Evolutionary conservation across 2,329 filamentous ascomycete species (phyloP).

Genomic region (Metarhizium rileyi): DNA sequence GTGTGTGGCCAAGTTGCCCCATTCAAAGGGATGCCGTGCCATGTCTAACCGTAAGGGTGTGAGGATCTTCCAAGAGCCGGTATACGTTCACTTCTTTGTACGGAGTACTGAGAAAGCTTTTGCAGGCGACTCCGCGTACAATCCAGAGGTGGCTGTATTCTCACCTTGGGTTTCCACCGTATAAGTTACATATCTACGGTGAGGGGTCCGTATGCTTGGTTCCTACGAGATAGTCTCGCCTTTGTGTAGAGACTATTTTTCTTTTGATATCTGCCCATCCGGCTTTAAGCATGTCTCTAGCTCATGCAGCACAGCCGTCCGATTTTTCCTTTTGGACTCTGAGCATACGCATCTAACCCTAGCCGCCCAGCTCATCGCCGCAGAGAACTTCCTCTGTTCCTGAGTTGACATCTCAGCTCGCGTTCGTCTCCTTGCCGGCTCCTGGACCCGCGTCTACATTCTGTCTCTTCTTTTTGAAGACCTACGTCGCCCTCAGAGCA

Average conservation of each 20-base stretch:
- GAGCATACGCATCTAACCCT: background rate
- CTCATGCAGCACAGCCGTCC: conserved; percentile 1
- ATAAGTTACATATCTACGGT: background rate
- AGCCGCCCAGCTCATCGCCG: background rate
- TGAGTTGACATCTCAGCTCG: background rate
- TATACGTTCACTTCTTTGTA: background rate
- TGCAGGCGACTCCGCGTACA: background rate
- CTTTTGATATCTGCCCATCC: conserved; percentile 1
- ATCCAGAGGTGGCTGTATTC: background rate
- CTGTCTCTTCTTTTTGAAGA: background rate
- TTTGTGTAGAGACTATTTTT: background rate
- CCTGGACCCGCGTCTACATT: background rate
- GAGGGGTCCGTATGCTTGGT: background rate
- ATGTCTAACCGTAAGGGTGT: background rate
- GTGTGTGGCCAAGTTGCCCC: background rate
- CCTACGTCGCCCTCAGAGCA: background rate
- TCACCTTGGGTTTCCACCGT: background rate
- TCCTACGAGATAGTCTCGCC: background rate
- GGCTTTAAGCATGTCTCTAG: conserved; percentile 1
- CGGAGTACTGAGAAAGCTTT: background rate
- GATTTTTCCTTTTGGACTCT: background rate
- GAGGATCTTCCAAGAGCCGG: background rate
- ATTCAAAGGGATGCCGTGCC: background rate
- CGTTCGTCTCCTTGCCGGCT: background rate
- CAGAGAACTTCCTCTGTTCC: background rate